Evolutionary conservation across 2,329 filamentous ascomycete species (phyloP).

Genomic region (Verticillium albo-atrum): DNA sequence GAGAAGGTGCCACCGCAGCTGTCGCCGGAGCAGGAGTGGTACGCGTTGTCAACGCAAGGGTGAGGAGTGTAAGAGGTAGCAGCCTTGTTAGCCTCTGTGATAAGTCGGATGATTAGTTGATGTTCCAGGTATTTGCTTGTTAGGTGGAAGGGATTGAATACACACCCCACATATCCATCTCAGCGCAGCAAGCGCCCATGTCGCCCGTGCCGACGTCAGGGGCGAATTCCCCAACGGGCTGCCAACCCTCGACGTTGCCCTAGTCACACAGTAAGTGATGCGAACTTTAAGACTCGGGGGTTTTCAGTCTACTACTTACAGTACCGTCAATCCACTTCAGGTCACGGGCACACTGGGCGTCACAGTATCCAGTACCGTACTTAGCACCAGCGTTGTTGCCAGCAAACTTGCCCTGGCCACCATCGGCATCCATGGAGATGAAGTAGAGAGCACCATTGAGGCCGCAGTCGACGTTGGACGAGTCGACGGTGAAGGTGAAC

Average conservation of each 20-base stretch:
- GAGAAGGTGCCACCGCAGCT: conserved; percentile 50
- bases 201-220: conserved; percentile 46
- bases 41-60: conserved; percentile 49
- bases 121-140: not conserved
- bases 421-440: conserved; percentile 56
- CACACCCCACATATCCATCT: conserved; percentile 54
- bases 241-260: conserved; percentile 49
- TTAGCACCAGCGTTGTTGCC: conserved; percentile 49
- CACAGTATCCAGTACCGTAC: conserved; percentile 55
- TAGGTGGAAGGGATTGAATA: not conserved
- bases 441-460: conserved; percentile 70
- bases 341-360: conserved; percentile 47
- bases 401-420: conserved; percentile 44
- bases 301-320: conserved; percentile 9
- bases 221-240: not conserved
- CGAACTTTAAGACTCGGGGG: not conserved
- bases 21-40: conserved; percentile 45
- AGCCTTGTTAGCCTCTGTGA: conserved; percentile 56
- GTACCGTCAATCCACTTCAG: conserved; percentile 55
- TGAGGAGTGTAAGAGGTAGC: conserved; percentile 63
- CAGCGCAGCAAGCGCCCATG: conserved; percentile 55
- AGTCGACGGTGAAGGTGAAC: conserved; percentile 69
- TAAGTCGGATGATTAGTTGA: not conserved
- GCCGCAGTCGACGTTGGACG: conserved; percentile 63
- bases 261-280: conserved; percentile 11